Conservation (phyloP, 2,329 filamentous ascomycete genomes). For the Ophiobolus disseminans region DNA sequence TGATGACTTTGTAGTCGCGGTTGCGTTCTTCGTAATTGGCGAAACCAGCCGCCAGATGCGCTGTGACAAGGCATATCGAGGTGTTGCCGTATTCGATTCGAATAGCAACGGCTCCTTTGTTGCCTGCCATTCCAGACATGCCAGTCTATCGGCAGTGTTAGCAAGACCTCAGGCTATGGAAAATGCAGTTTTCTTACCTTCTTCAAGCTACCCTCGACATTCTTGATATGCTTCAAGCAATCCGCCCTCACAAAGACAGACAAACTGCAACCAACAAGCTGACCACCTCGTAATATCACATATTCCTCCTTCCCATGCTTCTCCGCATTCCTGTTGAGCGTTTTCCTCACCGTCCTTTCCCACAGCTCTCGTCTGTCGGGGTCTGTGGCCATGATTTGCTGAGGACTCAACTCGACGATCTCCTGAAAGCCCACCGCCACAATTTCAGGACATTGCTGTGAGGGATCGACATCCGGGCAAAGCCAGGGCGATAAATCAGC, state of each 20-base stretch:
- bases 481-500: slow-evolving; percentile 88
- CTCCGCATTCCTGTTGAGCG: slow-evolving; percentile 75
- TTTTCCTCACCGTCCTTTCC: slow-evolving; percentile 81
- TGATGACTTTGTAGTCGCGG: slow-evolving; percentile 88
- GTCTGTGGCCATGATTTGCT: slow-evolving; percentile 99
- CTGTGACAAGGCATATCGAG: slow-evolving; percentile 92
- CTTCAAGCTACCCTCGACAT: slow-evolving; percentile 94
- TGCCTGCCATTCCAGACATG: slow-evolving; percentile 95
- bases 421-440: slow-evolving; percentile 95
- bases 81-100: slow-evolving; percentile 94
- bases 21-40: slow-evolving; percentile 97
- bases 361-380: slow-evolving; percentile 83
- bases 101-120: slow-evolving; percentile 97
- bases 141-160: slow-evolving; percentile 66
- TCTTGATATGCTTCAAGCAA: slow-evolving; percentile 82
- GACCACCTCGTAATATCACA: slow-evolving; percentile 86
- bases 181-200: slow-evolving; percentile 61
- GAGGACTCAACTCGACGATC: slow-evolving; percentile 95
- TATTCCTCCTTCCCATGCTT: slow-evolving; percentile 76
- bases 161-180: not conserved
- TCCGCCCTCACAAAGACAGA: slow-evolving; percentile 89
- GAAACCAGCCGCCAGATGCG: slow-evolving; percentile 94
- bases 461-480: slow-evolving; percentile 67
- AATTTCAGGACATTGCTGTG: slow-evolving; percentile 76
- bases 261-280: slow-evolving; percentile 91